Percentiles rank a stretch among this genome's conserved stretches.
phyloP scores from a whole-genome alignment of 2,329 filamentous ascomycete species.

The Monascus ruber region DNA sequence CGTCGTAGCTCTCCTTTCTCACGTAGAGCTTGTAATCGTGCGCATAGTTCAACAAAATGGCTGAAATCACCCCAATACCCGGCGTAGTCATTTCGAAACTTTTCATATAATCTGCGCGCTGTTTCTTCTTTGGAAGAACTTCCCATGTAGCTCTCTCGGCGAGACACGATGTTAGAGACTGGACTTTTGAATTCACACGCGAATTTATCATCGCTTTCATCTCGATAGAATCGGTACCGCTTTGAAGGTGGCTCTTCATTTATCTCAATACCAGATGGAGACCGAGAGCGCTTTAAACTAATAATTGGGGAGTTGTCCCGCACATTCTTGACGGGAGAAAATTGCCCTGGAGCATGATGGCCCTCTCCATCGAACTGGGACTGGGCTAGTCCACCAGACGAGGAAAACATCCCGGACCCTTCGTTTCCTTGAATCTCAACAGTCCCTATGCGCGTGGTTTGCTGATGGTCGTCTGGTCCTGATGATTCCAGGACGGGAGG shows the following conservation, averaged over 20 bases:
- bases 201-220: background rate
- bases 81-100: slow-evolving; percentile 29
- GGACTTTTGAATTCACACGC: slow-evolving; percentile 2
- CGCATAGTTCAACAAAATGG: slow-evolving; percentile 29
- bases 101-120: slow-evolving; percentile 20
- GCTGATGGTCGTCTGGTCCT: slow-evolving; percentile 7
- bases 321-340: too few species aligned
- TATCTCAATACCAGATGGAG: background rate
- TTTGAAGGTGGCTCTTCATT: slow-evolving; percentile 7
- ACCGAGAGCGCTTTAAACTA: background rate
- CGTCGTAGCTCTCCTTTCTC: slow-evolving; percentile 17
- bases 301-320: too few species aligned
- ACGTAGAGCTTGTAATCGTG: slow-evolving; percentile 22
- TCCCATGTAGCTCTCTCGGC: slow-evolving; percentile 12
- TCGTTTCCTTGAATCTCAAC: too few species aligned
- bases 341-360: too few species aligned
- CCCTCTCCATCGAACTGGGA: too few species aligned
- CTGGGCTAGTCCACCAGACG: too few species aligned
- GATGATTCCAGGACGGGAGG: slow-evolving; percentile 14
- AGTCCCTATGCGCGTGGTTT: slow-evolving; percentile 2
- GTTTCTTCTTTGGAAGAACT: slow-evolving; percentile 9
- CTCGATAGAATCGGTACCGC: background rate
- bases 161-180: slow-evolving; percentile 7
- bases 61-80: slow-evolving; percentile 25
- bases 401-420: too few species aligned